Percentiles rank a stretch among this genome's conserved stretches.
These are phyloP conservation scores for Linum usitatissimum DNA, from an alignment of 345 rosid species.

Conservation along the genomic window DNA sequence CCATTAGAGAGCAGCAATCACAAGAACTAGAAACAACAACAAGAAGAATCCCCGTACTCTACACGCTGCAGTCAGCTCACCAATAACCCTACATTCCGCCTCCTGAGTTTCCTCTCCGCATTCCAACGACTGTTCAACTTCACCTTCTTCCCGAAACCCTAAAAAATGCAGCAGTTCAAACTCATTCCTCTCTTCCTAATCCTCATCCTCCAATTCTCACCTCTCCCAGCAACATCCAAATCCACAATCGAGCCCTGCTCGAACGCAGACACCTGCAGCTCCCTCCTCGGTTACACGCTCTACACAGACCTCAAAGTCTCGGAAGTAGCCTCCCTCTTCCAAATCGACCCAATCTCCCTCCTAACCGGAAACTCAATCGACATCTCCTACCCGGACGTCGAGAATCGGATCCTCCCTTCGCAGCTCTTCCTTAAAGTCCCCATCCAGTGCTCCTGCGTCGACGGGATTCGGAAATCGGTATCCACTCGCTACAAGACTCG, in stretches of 20 bases:
- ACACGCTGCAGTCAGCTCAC: neutral
- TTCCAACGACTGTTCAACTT: neutral
- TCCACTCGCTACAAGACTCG: slow-evolving; percentile 75
- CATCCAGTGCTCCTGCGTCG: slow-evolving; percentile 72
- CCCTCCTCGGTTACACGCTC: slow-evolving; percentile 82
- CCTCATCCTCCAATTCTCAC: slow-evolving; percentile 19
- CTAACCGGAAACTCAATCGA: slow-evolving; percentile 78
- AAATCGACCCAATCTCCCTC: slow-evolving; percentile 66
- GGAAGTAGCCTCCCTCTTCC: slow-evolving; percentile 87
- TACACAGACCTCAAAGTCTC: slow-evolving; percentile 87
- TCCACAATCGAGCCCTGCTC: slow-evolving; percentile 96
- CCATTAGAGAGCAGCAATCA: neutral
- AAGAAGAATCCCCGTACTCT: slow-evolving; percentile 11
- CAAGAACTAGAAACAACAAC: neutral
- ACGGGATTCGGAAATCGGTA: slow-evolving; percentile 74
- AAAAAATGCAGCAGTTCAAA: slow-evolving; percentile 35
- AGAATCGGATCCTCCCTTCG: slow-evolving; percentile 79
- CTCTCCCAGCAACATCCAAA: slow-evolving; percentile 30
- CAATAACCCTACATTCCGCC: too few relatives aligned
- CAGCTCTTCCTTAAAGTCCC: slow-evolving; percentile 78
- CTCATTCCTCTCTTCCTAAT: slow-evolving; percentile 1
- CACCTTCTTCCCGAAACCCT: neutral
- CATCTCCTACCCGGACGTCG: slow-evolving; percentile 87
- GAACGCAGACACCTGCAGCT: slow-evolving; percentile 60
- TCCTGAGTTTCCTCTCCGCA: neutral